A percentile compares a stretch with the other conserved stretches of the same genome.
phyloP scores from a whole-genome alignment of 768 basidiomycete species.

The Stropharia rugosoannulata region DNA sequence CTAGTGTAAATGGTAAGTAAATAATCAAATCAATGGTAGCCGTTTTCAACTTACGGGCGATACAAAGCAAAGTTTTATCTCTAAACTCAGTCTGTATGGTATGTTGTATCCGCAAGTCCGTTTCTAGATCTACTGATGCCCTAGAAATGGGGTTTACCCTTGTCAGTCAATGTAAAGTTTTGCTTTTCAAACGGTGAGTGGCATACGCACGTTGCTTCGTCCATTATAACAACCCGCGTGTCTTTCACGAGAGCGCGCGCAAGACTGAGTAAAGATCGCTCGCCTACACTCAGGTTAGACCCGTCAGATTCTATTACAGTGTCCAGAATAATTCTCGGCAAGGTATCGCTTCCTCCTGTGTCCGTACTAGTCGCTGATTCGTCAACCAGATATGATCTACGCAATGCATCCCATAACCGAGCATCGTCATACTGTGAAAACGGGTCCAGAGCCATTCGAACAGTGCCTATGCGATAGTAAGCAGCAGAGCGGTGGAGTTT shows the following conservation, averaged over 20 bases:
- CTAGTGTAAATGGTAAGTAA: conserved; percentile 19
- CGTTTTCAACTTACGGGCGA: conserved; percentile 59
- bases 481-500: conserved; percentile 9
- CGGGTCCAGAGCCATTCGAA: conserved; percentile 58
- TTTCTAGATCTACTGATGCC: conserved; percentile 77
- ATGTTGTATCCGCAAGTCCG: conserved; percentile 78
- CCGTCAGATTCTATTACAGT: conserved; percentile 79
- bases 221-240: conserved; percentile 72
- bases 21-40: conserved; percentile 15
- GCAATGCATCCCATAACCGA: conserved; percentile 71
- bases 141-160: conserved; percentile 10
- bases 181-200: background rate
- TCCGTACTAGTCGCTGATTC: conserved; percentile 28
- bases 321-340: conserved; percentile 57
- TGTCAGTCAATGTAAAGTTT: background rate
- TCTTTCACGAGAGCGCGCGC: conserved; percentile 81
- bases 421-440: conserved; percentile 66
- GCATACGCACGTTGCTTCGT: conserved; percentile 64
- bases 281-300: conserved; percentile 66
- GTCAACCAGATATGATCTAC: conserved; percentile 47
- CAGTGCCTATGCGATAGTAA: conserved; percentile 42
- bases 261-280: conserved; percentile 72
- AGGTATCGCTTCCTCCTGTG: conserved; percentile 5
- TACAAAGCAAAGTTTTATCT: conserved; percentile 73
- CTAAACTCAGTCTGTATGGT: conserved; percentile 76